Conservation (phyloP, 441 rosid species). For the Gossypium davidsonii region DNA sequence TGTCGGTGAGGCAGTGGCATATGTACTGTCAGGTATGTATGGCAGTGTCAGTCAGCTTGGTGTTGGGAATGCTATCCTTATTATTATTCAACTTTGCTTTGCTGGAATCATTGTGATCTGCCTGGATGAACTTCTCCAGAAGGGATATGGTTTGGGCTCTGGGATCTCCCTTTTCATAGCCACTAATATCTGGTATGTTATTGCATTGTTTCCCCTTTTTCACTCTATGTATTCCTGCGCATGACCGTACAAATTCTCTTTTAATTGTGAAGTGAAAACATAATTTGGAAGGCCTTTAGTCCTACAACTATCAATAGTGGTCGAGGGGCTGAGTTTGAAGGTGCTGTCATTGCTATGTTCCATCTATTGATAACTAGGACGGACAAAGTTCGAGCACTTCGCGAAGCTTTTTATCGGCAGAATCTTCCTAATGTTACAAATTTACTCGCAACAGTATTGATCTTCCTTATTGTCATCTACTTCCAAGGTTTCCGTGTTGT, state of each 20-base stretch:
- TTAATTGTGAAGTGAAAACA: constrained; percentile 49
- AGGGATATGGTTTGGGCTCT: constrained; percentile 70
- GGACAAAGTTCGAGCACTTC: constrained; percentile 79
- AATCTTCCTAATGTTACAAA: constrained; percentile 91
- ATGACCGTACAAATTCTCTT: not conserved
- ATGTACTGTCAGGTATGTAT: constrained; percentile 69
- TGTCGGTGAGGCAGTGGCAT: constrained; percentile 68
- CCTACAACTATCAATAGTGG: constrained; percentile 95
- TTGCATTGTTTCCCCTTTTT: not conserved
- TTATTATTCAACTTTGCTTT: constrained; percentile 39
- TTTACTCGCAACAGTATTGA: constrained; percentile 37
- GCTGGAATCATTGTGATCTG: constrained; percentile 68
- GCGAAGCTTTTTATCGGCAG: constrained; percentile 93
- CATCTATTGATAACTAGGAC: constrained; percentile 78
- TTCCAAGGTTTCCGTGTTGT: constrained; percentile 88
- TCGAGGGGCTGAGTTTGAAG: constrained; percentile 97
- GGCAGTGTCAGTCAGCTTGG: constrained; percentile 65
- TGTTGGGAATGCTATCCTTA: constrained; percentile 43
- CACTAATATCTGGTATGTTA: constrained; percentile 52
- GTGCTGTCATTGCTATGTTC: constrained; percentile 93
- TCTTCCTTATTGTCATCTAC: constrained; percentile 43
- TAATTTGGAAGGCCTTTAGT: constrained; percentile 97
- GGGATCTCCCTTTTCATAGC: constrained; percentile 73
- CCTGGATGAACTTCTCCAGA: constrained; percentile 69
- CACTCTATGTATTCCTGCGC: not conserved